A percentile compares a stretch with the other conserved stretches of the same genome.
phyloP scores from a whole-genome alignment of 2,329 filamentous ascomycete genomes.

The Penicillium sp. region DNA sequence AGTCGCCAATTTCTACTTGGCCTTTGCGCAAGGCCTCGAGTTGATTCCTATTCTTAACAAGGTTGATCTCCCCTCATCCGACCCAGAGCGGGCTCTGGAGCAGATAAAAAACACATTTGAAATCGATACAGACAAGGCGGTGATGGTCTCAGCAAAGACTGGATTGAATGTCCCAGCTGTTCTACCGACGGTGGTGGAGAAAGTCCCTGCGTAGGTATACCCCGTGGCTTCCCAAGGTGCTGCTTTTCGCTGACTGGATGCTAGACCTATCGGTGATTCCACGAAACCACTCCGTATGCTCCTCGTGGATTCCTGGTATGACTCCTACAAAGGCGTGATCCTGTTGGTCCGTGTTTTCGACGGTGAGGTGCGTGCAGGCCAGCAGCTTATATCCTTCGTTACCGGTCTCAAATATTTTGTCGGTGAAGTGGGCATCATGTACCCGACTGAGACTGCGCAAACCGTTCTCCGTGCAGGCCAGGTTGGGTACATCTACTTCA shows the following conservation, averaged over 20 bases:
- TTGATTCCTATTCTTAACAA: slow-evolving; percentile 96
- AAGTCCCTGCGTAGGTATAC: slow-evolving; percentile 64
- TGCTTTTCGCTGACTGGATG: slow-evolving; percentile 16
- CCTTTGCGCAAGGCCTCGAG: slow-evolving; percentile 83
- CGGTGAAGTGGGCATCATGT: slow-evolving; percentile 95
- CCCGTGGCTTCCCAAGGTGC: not conserved
- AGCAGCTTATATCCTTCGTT: slow-evolving; percentile 81
- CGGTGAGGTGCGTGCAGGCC: slow-evolving; percentile 75
- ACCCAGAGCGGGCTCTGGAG: slow-evolving; percentile 77
- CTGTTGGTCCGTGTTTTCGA: slow-evolving; percentile 90
- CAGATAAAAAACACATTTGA: slow-evolving; percentile 88
- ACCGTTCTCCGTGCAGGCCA: slow-evolving; percentile 80
- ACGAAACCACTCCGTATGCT: slow-evolving; percentile 75
- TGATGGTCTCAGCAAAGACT: slow-evolving; percentile 88
- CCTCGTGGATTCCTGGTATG: slow-evolving; percentile 97
- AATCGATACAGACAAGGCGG: slow-evolving; percentile 70
- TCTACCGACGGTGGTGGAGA: slow-evolving; percentile 78
- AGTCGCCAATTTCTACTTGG: slow-evolving; percentile 96
- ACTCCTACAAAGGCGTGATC: slow-evolving; percentile 90
- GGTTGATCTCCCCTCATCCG: slow-evolving; percentile 86
- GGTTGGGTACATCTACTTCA: slow-evolving; percentile 95
- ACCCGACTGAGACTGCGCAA: slow-evolving; percentile 82
- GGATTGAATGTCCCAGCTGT: slow-evolving; percentile 82
- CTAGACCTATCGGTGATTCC: slow-evolving; percentile 66
- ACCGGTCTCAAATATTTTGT: slow-evolving; percentile 89